Base-by-base conservation (phyloP, 2,329 filamentous ascomycete species). In the Rhinocladiella mackenziei region DNA sequence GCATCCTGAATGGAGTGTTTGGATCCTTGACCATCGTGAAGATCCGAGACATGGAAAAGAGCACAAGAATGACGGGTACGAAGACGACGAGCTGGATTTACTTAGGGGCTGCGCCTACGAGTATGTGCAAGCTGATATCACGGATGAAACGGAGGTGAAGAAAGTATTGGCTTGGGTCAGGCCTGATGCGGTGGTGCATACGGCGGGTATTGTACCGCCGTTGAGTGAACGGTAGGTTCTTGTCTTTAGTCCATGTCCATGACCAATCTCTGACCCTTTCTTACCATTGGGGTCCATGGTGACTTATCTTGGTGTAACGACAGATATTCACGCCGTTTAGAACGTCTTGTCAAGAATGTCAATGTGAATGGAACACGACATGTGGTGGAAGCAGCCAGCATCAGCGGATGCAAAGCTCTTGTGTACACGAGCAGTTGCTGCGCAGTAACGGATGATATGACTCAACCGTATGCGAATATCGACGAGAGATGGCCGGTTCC, bases 351-450 rank as follows among this genome's bases (percentile, higher is more conserved):
- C 18, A 74, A 70, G 53, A 62, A 60, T 14, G 62, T 76, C 47
- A 81, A 80, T 58, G 69, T 77, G 29, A 65, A 71, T 17, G 77
- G 77, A 5, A 79, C 77, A 3, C 61, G 62, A 33, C 74, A 77
- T 56, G 65, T 79, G 38, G 56, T 81, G 5, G 60, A 69, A 2
- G 70, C 69, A 3, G 66, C 72, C 1, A 63, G 65, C 50, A 56
- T 61, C 19, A 62, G 55, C 31, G 71, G 69, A 1, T 74, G 70
- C 29, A 66, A 64, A 39, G 70, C 65, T 1, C 69, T 81, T 32
- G 66, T 81, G 34, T 78, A 75, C 54, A 80, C 77, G 20, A 77
- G 74, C 56, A 74, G 66, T 55, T 74, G 73, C 45, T 76, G 75
- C 20, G 74, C 74, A 6, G 60, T 78, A 25, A 67, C 71, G 3